Evolutionary conservation across 2,329 filamentous ascomycete genomes (phyloP).

Genomic region (Oidium heveae): DNA sequence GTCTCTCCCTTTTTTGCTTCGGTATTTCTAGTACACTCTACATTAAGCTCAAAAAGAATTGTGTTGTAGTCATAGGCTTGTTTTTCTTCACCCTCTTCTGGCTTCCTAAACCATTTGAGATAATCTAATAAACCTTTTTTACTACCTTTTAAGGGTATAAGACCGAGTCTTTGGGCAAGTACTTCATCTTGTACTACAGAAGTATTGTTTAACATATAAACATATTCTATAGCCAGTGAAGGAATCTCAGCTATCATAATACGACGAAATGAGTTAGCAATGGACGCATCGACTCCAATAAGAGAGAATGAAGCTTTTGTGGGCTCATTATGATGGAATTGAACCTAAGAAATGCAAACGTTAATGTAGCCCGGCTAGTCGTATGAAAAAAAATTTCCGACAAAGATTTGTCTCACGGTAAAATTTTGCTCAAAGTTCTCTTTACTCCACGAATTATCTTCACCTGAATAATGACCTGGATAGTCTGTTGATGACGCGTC

Average conservation of each 20-base stretch:
- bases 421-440: conserved; percentile 47
- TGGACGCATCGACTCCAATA: conserved; percentile 69
- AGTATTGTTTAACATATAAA: conserved; percentile 89
- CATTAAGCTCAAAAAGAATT: conserved; percentile 48
- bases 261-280: conserved; percentile 92
- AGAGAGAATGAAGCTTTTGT: conserved; percentile 72
- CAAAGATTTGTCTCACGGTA: background rate
- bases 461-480: conserved; percentile 43
- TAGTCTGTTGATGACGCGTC: conserved; percentile 79
- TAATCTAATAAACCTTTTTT: conserved; percentile 50
- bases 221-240: conserved; percentile 77
- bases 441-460: conserved; percentile 60
- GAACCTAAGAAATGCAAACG: conserved; percentile 21
- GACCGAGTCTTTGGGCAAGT: conserved; percentile 64
- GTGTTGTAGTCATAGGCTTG: conserved; percentile 65
- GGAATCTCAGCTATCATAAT: conserved; percentile 89
- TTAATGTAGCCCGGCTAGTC: background rate
- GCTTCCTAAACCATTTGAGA: conserved; percentile 61
- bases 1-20: conserved; percentile 46
- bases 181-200: conserved; percentile 97
- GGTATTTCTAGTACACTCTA: conserved; percentile 57
- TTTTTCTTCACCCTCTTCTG: conserved; percentile 32
- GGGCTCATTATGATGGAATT: conserved; percentile 63
- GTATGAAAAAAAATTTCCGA: background rate
- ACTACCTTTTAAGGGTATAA: conserved; percentile 68